Conservation (phyloP, 768 basidiomycete genomes). For the Mycena amicta region DNA sequence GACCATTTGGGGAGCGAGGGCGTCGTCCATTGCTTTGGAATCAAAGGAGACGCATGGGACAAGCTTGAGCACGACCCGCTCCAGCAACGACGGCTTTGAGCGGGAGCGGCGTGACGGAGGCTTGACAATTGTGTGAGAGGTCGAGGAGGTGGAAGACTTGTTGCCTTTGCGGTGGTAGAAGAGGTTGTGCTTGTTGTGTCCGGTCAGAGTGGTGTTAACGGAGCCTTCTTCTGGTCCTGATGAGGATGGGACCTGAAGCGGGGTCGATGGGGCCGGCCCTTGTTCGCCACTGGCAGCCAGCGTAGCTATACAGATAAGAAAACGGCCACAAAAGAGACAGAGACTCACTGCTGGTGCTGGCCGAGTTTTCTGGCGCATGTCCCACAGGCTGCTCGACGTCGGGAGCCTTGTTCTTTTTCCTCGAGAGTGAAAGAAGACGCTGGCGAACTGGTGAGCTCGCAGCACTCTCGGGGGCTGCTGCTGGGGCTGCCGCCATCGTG, state of each 20-base stretch:
- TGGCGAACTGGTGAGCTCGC: slow-evolving; percentile 15
- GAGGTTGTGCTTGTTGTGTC: slow-evolving; percentile 36
- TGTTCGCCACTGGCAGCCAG: slow-evolving; percentile 20
- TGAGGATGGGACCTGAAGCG: slow-evolving; percentile 19
- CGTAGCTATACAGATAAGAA: slow-evolving; percentile 22
- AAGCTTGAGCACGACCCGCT: slow-evolving; percentile 37
- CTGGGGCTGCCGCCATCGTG: slow-evolving; percentile 5
- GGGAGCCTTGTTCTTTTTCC: slow-evolving; percentile 24
- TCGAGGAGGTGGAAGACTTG: slow-evolving; percentile 37
- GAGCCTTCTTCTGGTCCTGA: slow-evolving; percentile 40
- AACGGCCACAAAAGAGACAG: slow-evolving; percentile 4
- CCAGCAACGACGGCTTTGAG: slow-evolving; percentile 33
- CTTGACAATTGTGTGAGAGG: slow-evolving; percentile 37
- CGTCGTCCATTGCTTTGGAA: slow-evolving; percentile 21
- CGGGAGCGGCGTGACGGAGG: slow-evolving; percentile 18
- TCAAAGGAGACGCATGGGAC: slow-evolving; percentile 38
- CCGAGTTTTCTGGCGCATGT: slow-evolving; percentile 27
- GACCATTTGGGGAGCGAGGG: slow-evolving; percentile 23
- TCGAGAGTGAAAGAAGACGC: slow-evolving; percentile 23
- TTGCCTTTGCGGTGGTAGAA: slow-evolving; percentile 46
- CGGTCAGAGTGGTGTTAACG: slow-evolving; percentile 41
- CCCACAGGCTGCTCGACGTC: slow-evolving; percentile 20
- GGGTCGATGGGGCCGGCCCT: slow-evolving; percentile 27
- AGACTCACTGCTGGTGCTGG: slow-evolving; percentile 31
- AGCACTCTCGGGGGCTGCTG: slow-evolving; percentile 7